Conservation (phyloP, 1,139 yeast species). For the Candida buenavistaensis region DNA sequence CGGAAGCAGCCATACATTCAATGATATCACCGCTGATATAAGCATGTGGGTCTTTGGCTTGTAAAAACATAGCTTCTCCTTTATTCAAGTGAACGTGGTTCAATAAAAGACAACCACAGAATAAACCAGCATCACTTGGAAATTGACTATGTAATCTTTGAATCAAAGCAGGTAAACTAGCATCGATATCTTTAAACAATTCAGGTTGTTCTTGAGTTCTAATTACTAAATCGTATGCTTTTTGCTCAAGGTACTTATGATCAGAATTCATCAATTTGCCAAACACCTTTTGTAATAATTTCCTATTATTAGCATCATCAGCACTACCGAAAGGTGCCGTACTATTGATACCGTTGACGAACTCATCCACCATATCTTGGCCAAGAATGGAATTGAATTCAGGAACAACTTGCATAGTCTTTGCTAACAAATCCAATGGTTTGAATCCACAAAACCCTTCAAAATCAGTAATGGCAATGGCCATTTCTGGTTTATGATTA, state of each 20-base stretch:
- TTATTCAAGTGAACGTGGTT: constrained; percentile 79
- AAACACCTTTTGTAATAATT: constrained; percentile 71
- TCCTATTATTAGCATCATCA: constrained; percentile 56
- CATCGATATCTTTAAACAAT: constrained; percentile 40
- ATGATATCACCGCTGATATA: constrained; percentile 95
- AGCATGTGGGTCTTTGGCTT: constrained; percentile 98
- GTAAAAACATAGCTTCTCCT: constrained; percentile 97
- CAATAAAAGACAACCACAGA: constrained; percentile 90
- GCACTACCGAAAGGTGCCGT: constrained; percentile 44
- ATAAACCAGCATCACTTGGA: constrained; percentile 90
- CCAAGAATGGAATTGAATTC: constrained; percentile 77
- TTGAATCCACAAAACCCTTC: constrained; percentile 99
- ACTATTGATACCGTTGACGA: constrained; percentile 49
- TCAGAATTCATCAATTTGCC: constrained; percentile 79
- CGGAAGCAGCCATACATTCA: constrained; percentile 99
- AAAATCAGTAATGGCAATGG: constrained; percentile 90
- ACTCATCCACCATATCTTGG: constrained; percentile 51
- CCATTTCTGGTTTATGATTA: constrained; percentile 99
- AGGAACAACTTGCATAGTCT: constrained; percentile 66
- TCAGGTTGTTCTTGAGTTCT: constrained; percentile 59
- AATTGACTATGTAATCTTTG: constrained; percentile 80
- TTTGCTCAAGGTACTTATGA: constrained; percentile 50
- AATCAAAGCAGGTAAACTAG: constrained; percentile 68
- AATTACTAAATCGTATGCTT: constrained; percentile 61
- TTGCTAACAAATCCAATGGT: constrained; percentile 76